Conservation (phyloP, 768 basidiomycete species). For the Amanita pallidorosea region DNA sequence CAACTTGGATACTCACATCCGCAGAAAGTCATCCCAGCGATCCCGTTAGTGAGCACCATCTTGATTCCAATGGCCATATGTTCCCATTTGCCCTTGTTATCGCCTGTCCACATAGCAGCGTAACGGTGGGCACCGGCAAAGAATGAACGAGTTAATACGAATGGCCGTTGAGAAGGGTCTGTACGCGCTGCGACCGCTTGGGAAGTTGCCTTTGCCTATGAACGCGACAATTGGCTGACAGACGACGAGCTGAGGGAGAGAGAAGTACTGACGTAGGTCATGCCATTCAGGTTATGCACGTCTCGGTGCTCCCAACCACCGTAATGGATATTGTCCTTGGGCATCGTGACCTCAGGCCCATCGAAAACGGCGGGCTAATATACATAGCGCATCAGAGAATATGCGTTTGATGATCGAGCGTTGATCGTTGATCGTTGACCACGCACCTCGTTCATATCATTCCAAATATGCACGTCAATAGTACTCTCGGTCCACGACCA, state of each 20-base stretch:
- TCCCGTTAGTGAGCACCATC: conserved; percentile 82
- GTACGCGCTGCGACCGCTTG: conserved; percentile 76
- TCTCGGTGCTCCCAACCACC: conserved; percentile 98
- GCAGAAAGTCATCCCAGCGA: conserved; percentile 85
- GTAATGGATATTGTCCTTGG: conserved; percentile 62
- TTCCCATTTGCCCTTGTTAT: conserved; percentile 96
- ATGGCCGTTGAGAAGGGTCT: conserved; percentile 74
- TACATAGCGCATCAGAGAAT: not conserved
- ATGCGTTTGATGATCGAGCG: not conserved
- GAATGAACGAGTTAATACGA: conserved; percentile 93
- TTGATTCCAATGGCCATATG: conserved; percentile 91
- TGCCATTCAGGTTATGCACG: conserved; percentile 94
- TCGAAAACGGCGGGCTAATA: conserved; percentile 89
- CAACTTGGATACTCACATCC: conserved; percentile 56
- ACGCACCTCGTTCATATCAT: conserved; percentile 97
- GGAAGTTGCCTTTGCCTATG: conserved; percentile 69
- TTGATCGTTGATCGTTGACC: not conserved
- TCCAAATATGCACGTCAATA: conserved; percentile 84
- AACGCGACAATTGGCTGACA: not conserved
- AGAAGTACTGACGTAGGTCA: conserved; percentile 61
- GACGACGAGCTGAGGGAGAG: not conserved
- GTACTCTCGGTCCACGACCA: conserved; percentile 79
- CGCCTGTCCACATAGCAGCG: conserved; percentile 98
- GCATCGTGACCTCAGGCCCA: conserved; percentile 86
- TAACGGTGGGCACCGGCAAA: conserved; percentile 92